phyloP scores from a whole-genome alignment of 1,139 yeast species.

The Lodderomyces beijingensis region DNA sequence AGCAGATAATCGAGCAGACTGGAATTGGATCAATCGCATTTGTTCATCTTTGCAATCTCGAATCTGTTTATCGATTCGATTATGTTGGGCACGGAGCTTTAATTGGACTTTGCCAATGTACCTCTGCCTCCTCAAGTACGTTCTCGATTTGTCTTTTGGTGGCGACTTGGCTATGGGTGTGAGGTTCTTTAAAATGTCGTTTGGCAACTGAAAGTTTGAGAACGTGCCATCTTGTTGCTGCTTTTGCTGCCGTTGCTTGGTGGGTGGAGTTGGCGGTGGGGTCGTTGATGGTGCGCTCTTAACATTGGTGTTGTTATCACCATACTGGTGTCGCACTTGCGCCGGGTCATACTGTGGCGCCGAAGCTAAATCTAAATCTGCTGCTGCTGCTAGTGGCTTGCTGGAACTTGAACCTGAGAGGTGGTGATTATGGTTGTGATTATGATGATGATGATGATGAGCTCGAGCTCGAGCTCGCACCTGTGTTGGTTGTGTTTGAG shows the following conservation, averaged over 20 bases:
- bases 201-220: conserved; percentile 16
- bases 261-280: neutral
- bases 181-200: conserved; percentile 16
- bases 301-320: no score
- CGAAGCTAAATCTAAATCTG: neutral
- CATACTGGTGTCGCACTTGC: no score
- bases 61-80: conserved; percentile 14
- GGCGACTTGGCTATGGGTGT: conserved; percentile 16
- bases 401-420: neutral
- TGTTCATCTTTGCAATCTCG: conserved; percentile 12
- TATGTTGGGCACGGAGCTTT: conserved; percentile 14
- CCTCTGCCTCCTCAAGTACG: conserved; percentile 6
- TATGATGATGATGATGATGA: no score
- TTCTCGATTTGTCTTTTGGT: conserved; percentile 6
- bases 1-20: conserved; percentile 11
- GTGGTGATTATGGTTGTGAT: neutral
- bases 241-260: neutral
- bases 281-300: neutral
- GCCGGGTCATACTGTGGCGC: conserved; percentile 2
- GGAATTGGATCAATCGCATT: conserved; percentile 7
- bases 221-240: conserved; percentile 1
- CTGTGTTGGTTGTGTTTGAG: neutral
- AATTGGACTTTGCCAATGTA: conserved; percentile 5
- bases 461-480: neutral
- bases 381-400: neutral